A percentile compares a stretch with the other conserved stretches of the same genome.
These are phyloP conservation scores for Candida sithepensis DNA, from an alignment of 805 yeast genomes.

Conservation along the genomic window DNA sequence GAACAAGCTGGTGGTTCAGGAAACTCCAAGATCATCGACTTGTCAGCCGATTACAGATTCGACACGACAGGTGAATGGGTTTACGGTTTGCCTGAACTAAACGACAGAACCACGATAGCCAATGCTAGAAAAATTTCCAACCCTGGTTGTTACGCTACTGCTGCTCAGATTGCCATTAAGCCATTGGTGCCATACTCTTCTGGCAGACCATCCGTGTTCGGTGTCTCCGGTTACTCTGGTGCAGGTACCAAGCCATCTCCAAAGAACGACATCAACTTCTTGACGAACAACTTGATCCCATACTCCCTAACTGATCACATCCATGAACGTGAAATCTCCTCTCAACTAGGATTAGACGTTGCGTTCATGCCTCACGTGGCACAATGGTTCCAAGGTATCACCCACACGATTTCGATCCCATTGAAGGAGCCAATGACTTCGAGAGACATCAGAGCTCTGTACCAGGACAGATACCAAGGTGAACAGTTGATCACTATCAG, in stretches of 20 bases:
- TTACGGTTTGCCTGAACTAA: constrained; percentile 94
- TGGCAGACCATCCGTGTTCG: constrained; percentile 83
- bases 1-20: constrained; percentile 54
- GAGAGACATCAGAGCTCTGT: constrained; percentile 78
- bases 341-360: constrained; percentile 70
- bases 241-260: constrained; percentile 99
- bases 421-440: constrained; percentile 67
- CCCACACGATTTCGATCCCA: constrained; percentile 89
- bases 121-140: constrained; percentile 81
- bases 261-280: constrained; percentile 76
- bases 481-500: constrained; percentile 82
- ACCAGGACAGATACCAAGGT: constrained; percentile 82
- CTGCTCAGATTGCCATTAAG: constrained; percentile 88
- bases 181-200: constrained; percentile 69
- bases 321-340: constrained; percentile 90
- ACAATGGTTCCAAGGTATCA: constrained; percentile 98
- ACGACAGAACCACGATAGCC: constrained; percentile 61
- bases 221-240: constrained; percentile 98
- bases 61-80: constrained; percentile 86
- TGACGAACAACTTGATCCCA: constrained; percentile 84
- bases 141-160: constrained; percentile 99
- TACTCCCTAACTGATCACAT: constrained; percentile 95
- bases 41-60: constrained; percentile 95
- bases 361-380: constrained; percentile 98
- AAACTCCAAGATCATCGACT: constrained; percentile 78